Base-by-base conservation (phyloP, 2,329 filamentous ascomycete species). In the Xylaria multiplex region DNA sequence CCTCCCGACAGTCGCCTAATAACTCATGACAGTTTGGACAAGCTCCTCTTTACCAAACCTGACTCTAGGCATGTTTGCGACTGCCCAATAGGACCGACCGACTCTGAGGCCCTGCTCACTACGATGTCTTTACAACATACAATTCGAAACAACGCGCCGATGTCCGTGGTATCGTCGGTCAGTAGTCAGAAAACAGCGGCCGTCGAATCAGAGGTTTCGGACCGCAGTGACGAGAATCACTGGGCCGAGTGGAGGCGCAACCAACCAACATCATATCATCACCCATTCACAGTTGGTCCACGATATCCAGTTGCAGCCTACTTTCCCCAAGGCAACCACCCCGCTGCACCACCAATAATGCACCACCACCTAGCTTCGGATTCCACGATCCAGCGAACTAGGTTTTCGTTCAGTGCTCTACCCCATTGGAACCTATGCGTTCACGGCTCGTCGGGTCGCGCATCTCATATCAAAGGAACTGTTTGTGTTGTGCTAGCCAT, bases 401-500 rank as follows among this genome's bases (percentile, higher is more conserved):
- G 50, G 9, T 32, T 6, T 22, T 14, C 22, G 14, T 49, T 32
- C 40, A n/a, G 43, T 14, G 7, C 19, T 3, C 5, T 9, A 2
- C 27, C 42, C 6, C 32, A 30, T 37, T 50, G 50, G 35, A 7
- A 22, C 9, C 24, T 42, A 9, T 50, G 22, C 19, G 7, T 46
- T 8, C 19, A 35, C 16, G 19, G 50, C 24, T 16, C 24, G 16
- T 46, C 62, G 30, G 32, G 37, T 35, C 37, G 53, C 52, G 45
- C 40, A 7, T 3, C 45, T 14, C 46, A 56, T 46, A 30, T 61
- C 35, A 57, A 50, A 46, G 58, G 45, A 14, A 57, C 53, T n/a
- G 37, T 22, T n/a, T 65, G 63, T n/a, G 63, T 62, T 6, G 53
- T 65, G 11, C 11, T 53, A 0, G 52, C 19, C 37, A 35, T 61